phyloP scores from a whole-genome alignment of 371 early-diverging fungal genomes.

The Batkoa obscura region DNA sequence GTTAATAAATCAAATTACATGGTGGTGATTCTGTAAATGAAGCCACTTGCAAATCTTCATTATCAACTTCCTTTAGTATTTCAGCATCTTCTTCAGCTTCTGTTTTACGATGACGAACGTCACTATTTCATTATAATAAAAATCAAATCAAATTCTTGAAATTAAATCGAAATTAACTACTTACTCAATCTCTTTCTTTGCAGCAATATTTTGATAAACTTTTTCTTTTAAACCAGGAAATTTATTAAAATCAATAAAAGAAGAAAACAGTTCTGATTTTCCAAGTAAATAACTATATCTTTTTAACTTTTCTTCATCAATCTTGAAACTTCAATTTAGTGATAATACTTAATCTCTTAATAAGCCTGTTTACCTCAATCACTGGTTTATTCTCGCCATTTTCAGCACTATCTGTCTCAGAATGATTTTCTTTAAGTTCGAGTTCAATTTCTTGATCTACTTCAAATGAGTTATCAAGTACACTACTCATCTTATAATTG shows the following conservation, averaged over 20 bases:
- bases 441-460: too few relatives aligned
- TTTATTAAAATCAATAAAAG: background rate
- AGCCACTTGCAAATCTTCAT: background rate
- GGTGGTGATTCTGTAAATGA: background rate
- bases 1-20: conserved; percentile 20
- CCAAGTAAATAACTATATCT: background rate
- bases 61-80: background rate
- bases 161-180: background rate
- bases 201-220: background rate
- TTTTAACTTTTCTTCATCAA: background rate
- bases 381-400: too few relatives aligned
- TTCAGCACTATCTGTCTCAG: too few relatives aligned
- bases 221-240: background rate
- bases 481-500: too few relatives aligned
- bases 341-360: too few relatives aligned
- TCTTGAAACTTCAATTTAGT: background rate
- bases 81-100: background rate
- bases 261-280: background rate
- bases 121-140: background rate
- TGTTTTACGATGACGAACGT: background rate
- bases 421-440: too few relatives aligned
- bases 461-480: too few relatives aligned
- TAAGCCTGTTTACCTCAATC: too few relatives aligned
- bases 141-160: too few relatives aligned
- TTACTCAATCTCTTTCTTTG: background rate